Base-by-base conservation (phyloP, 2,329 filamentous ascomycete species). In the Ambrosiella xylebori region DNA sequence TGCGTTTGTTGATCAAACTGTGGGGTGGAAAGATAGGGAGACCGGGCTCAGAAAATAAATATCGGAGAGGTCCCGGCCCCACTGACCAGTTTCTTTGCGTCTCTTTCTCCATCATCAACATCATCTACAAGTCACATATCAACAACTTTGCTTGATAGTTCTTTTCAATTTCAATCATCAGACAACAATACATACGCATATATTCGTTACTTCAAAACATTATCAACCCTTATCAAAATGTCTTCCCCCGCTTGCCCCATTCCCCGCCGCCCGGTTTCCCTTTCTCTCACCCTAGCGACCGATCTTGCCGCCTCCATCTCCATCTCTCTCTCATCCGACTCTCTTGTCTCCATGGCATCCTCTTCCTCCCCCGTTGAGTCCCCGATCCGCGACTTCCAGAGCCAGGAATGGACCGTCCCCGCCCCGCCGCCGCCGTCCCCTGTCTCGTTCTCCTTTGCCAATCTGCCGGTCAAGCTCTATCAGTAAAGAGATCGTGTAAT, bases 351-450 rank as follows among this genome's bases (percentile, higher is more conserved):
- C 63, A 65, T 69, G 57, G 68, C 69, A n/a, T 69, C 72, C 15
- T 66, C 70, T 61, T 72, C 74, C 19, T 39, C 50, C 70, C 38
- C 35, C 39, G 15, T 13, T 13, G 15, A 9, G 7, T 57, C 56
- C 2, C 76, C 77, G 0, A 70, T 74, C 61, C 76, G 73, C 63
- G 70, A 71, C 62, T 78, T 79, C 64, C 72, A 72, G 62, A 76
- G 80, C 64, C 71, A 77, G 60, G 80, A 83, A 68, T 84, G 82
- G 70, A 73, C 74, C 38, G 79, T 82, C 17, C 81, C 81, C n/a
- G 79, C 80, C 12, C 78, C 81, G 45, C 81, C 81, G 11, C 81
- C 81, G 17, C 79, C 81, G 11, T 81, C 77, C 63, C 81, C 81
- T 7, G 77, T 84, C 65, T 78, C 77, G 69, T 82, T 81, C 65